Conservation (phyloP, 2,329 filamentous ascomycete genomes). For the Stromatinia cepivora region DNA sequence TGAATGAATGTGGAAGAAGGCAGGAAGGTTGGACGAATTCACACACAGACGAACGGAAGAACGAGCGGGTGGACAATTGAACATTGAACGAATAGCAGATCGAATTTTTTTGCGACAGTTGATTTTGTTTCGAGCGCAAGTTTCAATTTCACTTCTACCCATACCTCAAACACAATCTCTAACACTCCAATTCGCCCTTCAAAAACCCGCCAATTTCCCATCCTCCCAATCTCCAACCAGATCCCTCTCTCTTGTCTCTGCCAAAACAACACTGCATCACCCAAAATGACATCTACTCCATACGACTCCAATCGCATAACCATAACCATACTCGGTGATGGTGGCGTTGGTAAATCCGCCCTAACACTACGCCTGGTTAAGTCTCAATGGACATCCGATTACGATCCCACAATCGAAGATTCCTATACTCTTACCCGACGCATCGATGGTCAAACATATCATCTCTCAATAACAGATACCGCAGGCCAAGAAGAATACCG, state of each 20-base stretch:
- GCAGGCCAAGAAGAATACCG: conserved; percentile 90
- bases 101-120: conserved; percentile 1
- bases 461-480: conserved; percentile 77
- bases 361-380: conserved; percentile 81
- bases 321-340: conserved; percentile 85
- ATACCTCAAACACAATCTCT: conserved; percentile 11
- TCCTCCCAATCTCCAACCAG: neutral
- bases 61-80: neutral
- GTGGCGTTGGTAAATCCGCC: conserved; percentile 81
- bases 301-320: conserved; percentile 48
- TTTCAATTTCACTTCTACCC: neutral
- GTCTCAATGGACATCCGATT: conserved; percentile 81
- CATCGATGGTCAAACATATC: conserved; percentile 76
- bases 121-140: neutral
- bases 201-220: neutral
- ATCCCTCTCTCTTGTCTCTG: neutral
- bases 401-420: conserved; percentile 80
- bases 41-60: neutral
- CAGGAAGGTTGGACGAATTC: neutral
- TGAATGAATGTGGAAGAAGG: neutral
- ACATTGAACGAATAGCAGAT: neutral
- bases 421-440: conserved; percentile 80
- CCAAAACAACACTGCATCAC: neutral
- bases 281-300: neutral
- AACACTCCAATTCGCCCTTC: neutral